phyloP scores from a whole-genome alignment of 2,329 filamentous ascomycete genomes.

The Ophiocordyceps sinensis region DNA sequence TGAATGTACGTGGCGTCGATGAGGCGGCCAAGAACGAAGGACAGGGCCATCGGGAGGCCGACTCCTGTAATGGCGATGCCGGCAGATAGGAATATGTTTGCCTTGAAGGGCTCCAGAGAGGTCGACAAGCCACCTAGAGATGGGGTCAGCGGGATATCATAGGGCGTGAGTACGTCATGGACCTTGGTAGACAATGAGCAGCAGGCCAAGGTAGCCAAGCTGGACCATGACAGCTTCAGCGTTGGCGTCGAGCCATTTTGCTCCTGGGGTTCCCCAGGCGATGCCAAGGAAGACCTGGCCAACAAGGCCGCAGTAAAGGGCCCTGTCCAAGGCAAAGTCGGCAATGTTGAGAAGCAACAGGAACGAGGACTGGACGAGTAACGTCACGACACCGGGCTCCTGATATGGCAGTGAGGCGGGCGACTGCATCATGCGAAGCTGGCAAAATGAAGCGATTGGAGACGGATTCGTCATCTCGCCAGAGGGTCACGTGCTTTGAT shows the following conservation, averaged over 20 bases:
- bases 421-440: not conserved
- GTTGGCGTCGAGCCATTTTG: constrained; percentile 37
- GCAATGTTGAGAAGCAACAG: constrained; percentile 45
- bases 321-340: constrained; percentile 40
- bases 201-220: constrained; percentile 31
- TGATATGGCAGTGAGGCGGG: not conserved
- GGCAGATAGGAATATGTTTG: constrained; percentile 45
- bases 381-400: not conserved
- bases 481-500: too few species aligned
- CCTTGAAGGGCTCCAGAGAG: constrained; percentile 26
- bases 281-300: constrained; percentile 60
- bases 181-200: not conserved
- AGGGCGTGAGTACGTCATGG: not conserved
- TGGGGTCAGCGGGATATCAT: not conserved
- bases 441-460: not conserved
- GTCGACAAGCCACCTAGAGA: constrained; percentile 36
- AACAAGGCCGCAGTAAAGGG: constrained; percentile 55
- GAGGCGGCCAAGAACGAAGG: constrained; percentile 42
- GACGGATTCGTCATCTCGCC: not conserved
- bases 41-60: constrained; percentile 45
- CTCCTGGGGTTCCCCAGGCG: constrained; percentile 53
- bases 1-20: constrained; percentile 39
- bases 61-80: constrained; percentile 54
- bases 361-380: constrained; percentile 39
- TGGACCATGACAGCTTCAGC: constrained; percentile 43